phyloP scores from a whole-genome alignment of 2,329 filamentous ascomycete species.

The Tothia fuscella region DNA sequence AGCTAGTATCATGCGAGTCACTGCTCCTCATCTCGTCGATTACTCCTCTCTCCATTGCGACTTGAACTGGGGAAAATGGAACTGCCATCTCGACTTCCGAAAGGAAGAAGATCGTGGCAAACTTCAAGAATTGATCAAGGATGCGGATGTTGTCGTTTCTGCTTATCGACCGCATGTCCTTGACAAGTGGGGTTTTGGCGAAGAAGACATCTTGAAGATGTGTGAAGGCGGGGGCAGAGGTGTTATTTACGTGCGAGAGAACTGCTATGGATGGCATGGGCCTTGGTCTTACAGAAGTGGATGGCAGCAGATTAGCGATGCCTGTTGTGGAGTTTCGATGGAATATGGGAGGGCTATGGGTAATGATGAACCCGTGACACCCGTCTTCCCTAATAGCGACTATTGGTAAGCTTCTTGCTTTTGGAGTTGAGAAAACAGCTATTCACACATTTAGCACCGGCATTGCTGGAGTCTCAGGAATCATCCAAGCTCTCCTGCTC shows the following conservation, averaged over 20 bases:
- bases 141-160: constrained; percentile 40
- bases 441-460: constrained; percentile 25
- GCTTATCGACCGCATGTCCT: constrained; percentile 38
- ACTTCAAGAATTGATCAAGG: constrained; percentile 30
- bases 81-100: constrained; percentile 31
- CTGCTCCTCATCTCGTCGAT: constrained; percentile 28
- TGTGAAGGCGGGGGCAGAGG: constrained; percentile 30
- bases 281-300: constrained; percentile 35
- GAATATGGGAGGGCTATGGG: constrained; percentile 37
- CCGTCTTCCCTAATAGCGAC: constrained; percentile 33
- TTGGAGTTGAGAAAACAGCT: neutral
- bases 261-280: constrained; percentile 43
- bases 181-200: constrained; percentile 35
- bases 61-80: constrained; percentile 41
- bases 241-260: constrained; percentile 38
- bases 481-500: constrained; percentile 31
- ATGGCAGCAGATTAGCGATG: constrained; percentile 44
- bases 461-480: constrained; percentile 27
- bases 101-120: constrained; percentile 26
- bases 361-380: constrained; percentile 32
- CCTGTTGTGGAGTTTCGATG: constrained; percentile 34
- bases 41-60: constrained; percentile 32
- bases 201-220: constrained; percentile 29
- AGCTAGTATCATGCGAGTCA: constrained; percentile 36
- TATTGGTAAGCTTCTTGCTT: constrained; percentile 20